Evolutionary conservation across 352 stramenopile species (phyloP), one percentile per base, ranked within the genome.

Genomic region (Phytophthora sp.): DNA sequence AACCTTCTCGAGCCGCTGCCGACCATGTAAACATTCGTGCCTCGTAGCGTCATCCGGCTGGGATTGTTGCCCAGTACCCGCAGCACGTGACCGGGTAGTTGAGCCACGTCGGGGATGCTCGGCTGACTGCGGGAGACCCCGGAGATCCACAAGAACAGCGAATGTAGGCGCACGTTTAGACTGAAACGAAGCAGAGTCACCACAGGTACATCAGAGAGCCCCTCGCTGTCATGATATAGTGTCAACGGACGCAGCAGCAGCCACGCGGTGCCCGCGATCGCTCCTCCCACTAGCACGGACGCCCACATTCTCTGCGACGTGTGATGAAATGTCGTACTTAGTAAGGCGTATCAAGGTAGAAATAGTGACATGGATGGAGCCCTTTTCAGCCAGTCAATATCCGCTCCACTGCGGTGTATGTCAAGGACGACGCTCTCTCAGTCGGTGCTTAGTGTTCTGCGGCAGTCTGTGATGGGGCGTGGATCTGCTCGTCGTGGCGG

Each of bases 11-110:
- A 31, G 1, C 86, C 88, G 3, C 63, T 69, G n/a, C 93, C 91
- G 7, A 98, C 63, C 6, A 98, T 42, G 62, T 97, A 98, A 46
- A 88, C 94, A 69, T 97, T 97, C 8, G 90, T 97, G 30, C 92
- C 93, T 21, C 80, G 71, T 5, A 98, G 69, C 24, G 92, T 98
- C 77, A 98, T 92, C 26, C 85, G 73, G 31, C 91, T 91, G 18
- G 91, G 89, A 62, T 97, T 97, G 21, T 82, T 69, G 13, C 90
- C 91, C 11, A 97, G 61, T 5, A 97, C 71, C 13, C 87, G 84
- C 29, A 96, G 46, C 13, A 96, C 80, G 15, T 71, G 54, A 3
- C 73, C 66, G 33, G 84, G 65, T 16, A 96, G 38, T 44, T 46
- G 41, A 2, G 66, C 76, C 0, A 93, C 77, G 24, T 75, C 60